phyloP scores from a whole-genome alignment of 106 monocot genomes.

The Dendrobium chrysotoxum region DNA sequence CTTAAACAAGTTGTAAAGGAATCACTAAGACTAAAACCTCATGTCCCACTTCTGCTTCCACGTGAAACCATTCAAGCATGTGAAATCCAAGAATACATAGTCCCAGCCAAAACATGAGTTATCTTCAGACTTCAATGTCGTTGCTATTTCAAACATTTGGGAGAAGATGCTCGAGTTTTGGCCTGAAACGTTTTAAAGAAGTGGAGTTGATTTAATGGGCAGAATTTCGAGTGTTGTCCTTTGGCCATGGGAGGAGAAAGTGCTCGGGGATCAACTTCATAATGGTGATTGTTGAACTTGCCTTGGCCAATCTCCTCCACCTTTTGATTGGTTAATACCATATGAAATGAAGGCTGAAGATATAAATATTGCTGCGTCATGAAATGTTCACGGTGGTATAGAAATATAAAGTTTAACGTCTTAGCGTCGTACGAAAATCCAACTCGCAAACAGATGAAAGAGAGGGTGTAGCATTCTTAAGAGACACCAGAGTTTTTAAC shows the following conservation, averaged over 20 bases:
- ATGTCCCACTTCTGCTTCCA: conserved; percentile 13
- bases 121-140: conserved; percentile 92
- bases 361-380: no score
- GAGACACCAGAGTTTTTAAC: no score
- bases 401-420: no score
- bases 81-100: conserved; percentile 10
- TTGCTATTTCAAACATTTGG: conserved; percentile 49
- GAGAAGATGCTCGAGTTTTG: conserved; percentile 12
- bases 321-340: conserved; percentile 5
- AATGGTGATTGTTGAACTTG: background rate
- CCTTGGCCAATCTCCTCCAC: conserved; percentile 1
- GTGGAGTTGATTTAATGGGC: conserved; percentile 9
- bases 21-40: conserved; percentile 11
- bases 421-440: no score
- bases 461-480: no score
- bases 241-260: conserved; percentile 30
- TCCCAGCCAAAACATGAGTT: conserved; percentile 53
- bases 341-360: background rate
- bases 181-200: conserved; percentile 21
- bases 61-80: conserved; percentile 4
- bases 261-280: conserved; percentile 26
- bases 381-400: no score
- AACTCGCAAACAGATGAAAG: no score
- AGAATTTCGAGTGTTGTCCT: conserved; percentile 39
- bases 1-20: conserved; percentile 24